Evolutionary conservation across 768 basidiomycete genomes (phyloP).

Genomic region (Ramaria sp.): DNA sequence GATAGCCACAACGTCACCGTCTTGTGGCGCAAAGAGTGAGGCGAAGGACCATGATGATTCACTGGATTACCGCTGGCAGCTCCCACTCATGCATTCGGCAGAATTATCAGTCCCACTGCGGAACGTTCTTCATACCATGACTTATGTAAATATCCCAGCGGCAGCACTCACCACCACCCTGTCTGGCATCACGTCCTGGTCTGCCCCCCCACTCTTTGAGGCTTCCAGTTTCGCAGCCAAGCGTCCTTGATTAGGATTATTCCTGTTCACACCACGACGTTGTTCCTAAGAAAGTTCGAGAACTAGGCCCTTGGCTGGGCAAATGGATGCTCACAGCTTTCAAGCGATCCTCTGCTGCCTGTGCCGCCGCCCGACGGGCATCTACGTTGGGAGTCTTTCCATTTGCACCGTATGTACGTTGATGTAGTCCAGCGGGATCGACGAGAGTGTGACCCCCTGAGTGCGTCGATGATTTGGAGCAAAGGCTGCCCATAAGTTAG

Average conservation of each 20-base stretch:
- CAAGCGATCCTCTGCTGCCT: constrained; percentile 24
- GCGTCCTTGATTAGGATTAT: constrained; percentile 35
- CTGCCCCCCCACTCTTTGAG: constrained; percentile 24
- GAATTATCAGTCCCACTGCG: constrained; percentile 1
- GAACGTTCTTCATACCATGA: not conserved
- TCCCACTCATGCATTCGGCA: not conserved
- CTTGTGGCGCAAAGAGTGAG: no score
- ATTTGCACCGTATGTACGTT: not conserved
- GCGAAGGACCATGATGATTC: no score
- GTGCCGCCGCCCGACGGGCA: constrained; percentile 23
- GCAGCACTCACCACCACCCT: constrained; percentile 34
- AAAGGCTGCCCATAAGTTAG: constrained; percentile 23
- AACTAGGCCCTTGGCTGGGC: not conserved
- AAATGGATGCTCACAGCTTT: constrained; percentile 20
- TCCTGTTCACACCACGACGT: constrained; percentile 30
- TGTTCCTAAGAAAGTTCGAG: constrained; percentile 21
- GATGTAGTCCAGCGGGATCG: constrained; percentile 1
- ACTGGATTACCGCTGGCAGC: not conserved
- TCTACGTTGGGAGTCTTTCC: not conserved
- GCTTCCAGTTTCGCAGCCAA: constrained; percentile 33
- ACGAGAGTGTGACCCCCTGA: constrained; percentile 22
- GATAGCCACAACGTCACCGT: no score
- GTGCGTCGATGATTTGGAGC: constrained; percentile 23
- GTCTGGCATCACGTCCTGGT: constrained; percentile 29
- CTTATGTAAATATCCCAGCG: constrained; percentile 13